Base-by-base conservation (phyloP, 1,284 basidiomycete genomes). In the Pseudomicrostroma phylloplanum region DNA sequence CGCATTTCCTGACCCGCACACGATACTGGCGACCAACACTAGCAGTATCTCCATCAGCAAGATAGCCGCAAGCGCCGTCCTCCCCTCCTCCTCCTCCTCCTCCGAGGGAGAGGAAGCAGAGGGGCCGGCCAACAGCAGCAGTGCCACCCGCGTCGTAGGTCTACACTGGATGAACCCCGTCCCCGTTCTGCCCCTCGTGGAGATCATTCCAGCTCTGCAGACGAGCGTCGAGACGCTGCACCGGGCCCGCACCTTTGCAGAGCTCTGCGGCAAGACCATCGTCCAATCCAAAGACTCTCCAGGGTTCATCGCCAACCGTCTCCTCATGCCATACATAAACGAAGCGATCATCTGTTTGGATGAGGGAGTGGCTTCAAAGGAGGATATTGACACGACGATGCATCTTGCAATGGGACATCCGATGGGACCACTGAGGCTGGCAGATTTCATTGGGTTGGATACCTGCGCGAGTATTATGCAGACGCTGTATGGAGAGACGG, bases 371-470 rank as follows among this genome's bases (percentile, higher is more conserved):
- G 93, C 92, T 0, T 90, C 90, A 1, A 86, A 89, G 51, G 92
- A 96, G 63, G 92, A 97, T 78, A 96, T 97, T 67, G 94, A 97
- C 81, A 91, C 88, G 69, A 96, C 91, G 0, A 85, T 97, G 60
- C 88, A 87, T 73, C 83, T 96, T 17, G 94, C 93, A 55, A 96
- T 96, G 91, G 89, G 88, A 66, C 92, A 96, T 76, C 92, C 92
- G 1, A 96, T 96, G 91, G 93, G 93, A 15, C 78, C 78, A 1
- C 64, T 81, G 15, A 64, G 61, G 8, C 64, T 80, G 25, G 79
- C 80, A 6, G 91, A 92, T 74, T 39, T 54, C 25, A 36, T 39
- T 19, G 43, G 57, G 92, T 90, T 6, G 93, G 92, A 77, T 85
- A 94, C 40, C 86, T 89, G 6, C 93, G 93, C 74, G 91, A 93